Evolutionary conservation across 2,329 filamentous ascomycete species (phyloP).

Genomic region (Arthrinium phaeospermum): DNA sequence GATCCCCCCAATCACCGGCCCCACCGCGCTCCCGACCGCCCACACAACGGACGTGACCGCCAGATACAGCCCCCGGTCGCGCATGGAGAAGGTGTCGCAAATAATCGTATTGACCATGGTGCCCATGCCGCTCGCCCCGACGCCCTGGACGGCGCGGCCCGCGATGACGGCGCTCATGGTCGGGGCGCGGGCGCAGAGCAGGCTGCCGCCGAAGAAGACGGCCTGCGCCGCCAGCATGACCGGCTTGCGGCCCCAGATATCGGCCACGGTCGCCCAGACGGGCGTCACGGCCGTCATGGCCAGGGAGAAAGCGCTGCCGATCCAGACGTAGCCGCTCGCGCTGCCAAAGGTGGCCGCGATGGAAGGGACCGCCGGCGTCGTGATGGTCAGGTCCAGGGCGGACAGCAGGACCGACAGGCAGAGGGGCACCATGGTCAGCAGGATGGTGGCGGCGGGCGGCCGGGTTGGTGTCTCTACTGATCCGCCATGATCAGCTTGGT

Average conservation of each 20-base stretch:
- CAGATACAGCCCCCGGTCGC: neutral
- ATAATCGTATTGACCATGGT: slow-evolving; percentile 20
- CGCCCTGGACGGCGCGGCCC: slow-evolving; percentile 43
- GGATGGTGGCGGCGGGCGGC: slow-evolving; percentile 12
- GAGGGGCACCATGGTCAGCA: slow-evolving; percentile 46
- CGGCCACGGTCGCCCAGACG: slow-evolving; percentile 39
- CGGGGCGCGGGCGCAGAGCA: slow-evolving; percentile 42
- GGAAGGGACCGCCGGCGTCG: slow-evolving; percentile 67
- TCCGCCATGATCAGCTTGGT: neutral
- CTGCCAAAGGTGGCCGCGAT: slow-evolving; percentile 71
- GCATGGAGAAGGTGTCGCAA: neutral
- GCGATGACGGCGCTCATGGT: slow-evolving; percentile 40
- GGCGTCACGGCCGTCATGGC: slow-evolving; percentile 39
- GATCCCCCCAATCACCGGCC: slow-evolving; percentile 10
- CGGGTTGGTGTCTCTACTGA: neutral
- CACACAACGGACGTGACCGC: slow-evolving; percentile 1
- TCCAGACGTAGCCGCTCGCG: slow-evolving; percentile 65
- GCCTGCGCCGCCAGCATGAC: slow-evolving; percentile 39
- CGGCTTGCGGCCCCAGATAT: slow-evolving; percentile 40
- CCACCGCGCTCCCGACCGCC: neutral
- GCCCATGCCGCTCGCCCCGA: slow-evolving; percentile 42
- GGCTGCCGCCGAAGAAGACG: slow-evolving; percentile 45
- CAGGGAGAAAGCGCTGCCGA: slow-evolving; percentile 44
- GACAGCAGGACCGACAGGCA: slow-evolving; percentile 50
- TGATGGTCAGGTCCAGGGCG: slow-evolving; percentile 60